Conservation (phyloP, 2,329 filamentous ascomycete genomes). For the Phialophora chinensis region DNA sequence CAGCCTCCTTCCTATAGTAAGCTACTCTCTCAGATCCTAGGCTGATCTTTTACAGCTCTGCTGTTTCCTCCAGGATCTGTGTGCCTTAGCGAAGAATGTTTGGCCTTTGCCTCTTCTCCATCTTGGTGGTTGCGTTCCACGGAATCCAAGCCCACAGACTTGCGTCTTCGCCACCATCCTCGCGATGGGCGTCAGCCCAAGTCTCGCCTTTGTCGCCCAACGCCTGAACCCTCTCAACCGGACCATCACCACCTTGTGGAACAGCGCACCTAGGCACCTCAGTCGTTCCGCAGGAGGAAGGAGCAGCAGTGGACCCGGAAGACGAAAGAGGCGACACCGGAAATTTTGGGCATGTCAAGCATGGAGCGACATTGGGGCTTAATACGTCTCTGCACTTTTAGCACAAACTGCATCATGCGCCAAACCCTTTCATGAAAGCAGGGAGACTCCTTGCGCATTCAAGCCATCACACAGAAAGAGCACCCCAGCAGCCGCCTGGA, state of each 20-base stretch:
- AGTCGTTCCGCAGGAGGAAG: constrained; percentile 50
- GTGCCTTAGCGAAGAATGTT: constrained; percentile 59
- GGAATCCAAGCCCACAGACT: constrained; percentile 63
- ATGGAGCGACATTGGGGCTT: constrained; percentile 57
- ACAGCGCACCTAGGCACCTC: constrained; percentile 63
- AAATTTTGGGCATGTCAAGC: constrained; percentile 63
- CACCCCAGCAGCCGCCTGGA: constrained; percentile 62
- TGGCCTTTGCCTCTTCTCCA: constrained; percentile 50
- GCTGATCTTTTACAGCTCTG: constrained; percentile 54
- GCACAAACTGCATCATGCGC: constrained; percentile 58
- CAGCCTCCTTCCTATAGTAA: constrained; percentile 66
- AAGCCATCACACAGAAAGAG: constrained; percentile 63
- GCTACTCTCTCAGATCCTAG: constrained; percentile 66
- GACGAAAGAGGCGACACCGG: constrained; percentile 60
- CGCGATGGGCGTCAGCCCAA: constrained; percentile 58
- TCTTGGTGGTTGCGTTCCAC: constrained; percentile 56
- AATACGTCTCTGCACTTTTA: constrained; percentile 59
- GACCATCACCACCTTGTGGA: constrained; percentile 59
- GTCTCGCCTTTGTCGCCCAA: constrained; percentile 56
- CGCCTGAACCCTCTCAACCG: constrained; percentile 61
- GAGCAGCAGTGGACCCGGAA: constrained; percentile 50
- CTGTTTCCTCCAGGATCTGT: constrained; percentile 60
- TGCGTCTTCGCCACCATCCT: constrained; percentile 35
- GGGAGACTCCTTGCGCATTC: constrained; percentile 56
- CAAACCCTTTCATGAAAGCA: constrained; percentile 67